Evolutionary conservation across 176 grass and related monocot species (phyloP).

Genomic region (Cenchrus purpureus): DNA sequence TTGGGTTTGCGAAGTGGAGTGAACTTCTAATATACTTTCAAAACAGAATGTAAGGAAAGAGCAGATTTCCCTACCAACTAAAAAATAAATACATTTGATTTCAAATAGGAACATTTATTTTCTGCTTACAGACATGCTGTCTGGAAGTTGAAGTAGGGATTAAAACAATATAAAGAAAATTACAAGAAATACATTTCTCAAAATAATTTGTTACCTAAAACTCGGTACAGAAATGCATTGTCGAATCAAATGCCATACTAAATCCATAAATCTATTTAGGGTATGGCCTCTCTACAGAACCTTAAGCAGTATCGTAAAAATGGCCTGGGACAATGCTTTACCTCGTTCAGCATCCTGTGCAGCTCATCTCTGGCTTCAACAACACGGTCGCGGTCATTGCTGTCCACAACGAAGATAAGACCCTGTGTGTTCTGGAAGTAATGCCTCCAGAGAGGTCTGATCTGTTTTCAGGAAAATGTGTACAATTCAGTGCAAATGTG

Average conservation of each 20-base stretch:
- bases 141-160: too few relatives aligned
- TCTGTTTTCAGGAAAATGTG: conserved; percentile 27
- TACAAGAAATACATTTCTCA: background rate
- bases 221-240: background rate
- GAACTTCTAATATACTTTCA: background rate
- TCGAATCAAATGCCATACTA: background rate
- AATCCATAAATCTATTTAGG: too few relatives aligned
- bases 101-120: background rate
- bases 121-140: too few relatives aligned
- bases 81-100: background rate
- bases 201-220: too few relatives aligned
- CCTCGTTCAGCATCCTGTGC: conserved; percentile 52
- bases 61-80: background rate
- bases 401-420: conserved; percentile 54
- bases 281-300: background rate
- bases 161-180: background rate
- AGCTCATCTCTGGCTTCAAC: conserved; percentile 58
- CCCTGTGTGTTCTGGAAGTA: conserved; percentile 59
- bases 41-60: background rate
- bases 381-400: conserved; percentile 49
- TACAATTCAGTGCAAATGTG: background rate
- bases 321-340: background rate
- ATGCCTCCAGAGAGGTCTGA: conserved; percentile 55
- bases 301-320: background rate
- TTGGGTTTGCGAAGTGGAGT: background rate